These are phyloP conservation scores for Cercospora sesami DNA, from an alignment of 2,329 filamentous ascomycete species.

Conservation along the genomic window DNA sequence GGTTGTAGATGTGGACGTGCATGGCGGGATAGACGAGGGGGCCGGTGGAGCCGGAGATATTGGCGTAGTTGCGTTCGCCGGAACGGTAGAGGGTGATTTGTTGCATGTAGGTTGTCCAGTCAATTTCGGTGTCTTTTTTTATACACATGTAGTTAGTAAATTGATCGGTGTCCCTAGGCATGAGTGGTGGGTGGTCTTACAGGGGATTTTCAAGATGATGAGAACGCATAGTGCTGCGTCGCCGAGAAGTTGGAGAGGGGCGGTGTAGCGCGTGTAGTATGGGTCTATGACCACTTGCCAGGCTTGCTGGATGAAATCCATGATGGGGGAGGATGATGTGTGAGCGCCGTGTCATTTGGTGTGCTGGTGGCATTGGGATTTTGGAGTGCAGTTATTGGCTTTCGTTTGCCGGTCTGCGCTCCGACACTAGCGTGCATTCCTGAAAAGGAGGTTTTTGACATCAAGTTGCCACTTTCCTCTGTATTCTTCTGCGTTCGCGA, in stretches of 20 bases:
- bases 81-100: slow-evolving; percentile 76
- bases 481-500: background rate
- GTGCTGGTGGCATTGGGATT: background rate
- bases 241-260: slow-evolving; percentile 64
- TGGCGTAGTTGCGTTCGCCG: slow-evolving; percentile 85
- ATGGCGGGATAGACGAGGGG: slow-evolving; percentile 92
- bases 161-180: too few relatives aligned
- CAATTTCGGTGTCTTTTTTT: slow-evolving; percentile 99
- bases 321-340: slow-evolving; percentile 18
- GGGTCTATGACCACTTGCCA: slow-evolving; percentile 54
- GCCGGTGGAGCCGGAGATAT: slow-evolving; percentile 83
- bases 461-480: background rate
- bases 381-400: background rate
- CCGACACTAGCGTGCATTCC: slow-evolving; percentile 4
- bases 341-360: background rate
- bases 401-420: background rate
- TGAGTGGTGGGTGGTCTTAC: slow-evolving; percentile 55
- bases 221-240: slow-evolving; percentile 72
- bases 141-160: too few relatives aligned
- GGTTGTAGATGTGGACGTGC: slow-evolving; percentile 86
- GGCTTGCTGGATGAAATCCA: slow-evolving; percentile 42
- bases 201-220: slow-evolving; percentile 79
- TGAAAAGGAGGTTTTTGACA: background rate
- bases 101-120: slow-evolving; percentile 97
- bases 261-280: slow-evolving; percentile 62